Evolutionary conservation across 2,329 filamentous ascomycete species (phyloP), one percentile per base, ranked within the genome.

Genomic region (Aspergillus brunneoviolaceus): DNA sequence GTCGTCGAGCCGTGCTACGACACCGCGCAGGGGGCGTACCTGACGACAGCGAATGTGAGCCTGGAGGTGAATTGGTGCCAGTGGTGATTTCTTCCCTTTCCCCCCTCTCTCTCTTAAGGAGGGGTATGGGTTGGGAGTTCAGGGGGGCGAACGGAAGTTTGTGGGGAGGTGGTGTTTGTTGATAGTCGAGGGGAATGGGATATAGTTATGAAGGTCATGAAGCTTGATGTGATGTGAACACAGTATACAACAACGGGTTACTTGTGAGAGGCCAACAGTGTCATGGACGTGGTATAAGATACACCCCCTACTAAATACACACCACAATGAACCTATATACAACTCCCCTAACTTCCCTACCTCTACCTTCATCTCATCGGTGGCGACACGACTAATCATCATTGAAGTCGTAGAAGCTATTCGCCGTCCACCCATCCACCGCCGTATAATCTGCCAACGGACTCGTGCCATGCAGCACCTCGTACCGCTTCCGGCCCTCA

Each of bases 391-490:
- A 7, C 35, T 60, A 56, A 23, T 62, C 61, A 27, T 51, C 49
- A 35, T 69, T 69, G 29, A 59, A 69, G 60, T 71, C 69, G 55
- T 65, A 63, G 14, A 69, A 69, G 57, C 68, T 72, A 42, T 66
- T 63, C n/a, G 59, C 66, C 16, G 60, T 63, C 70, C 70, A 72
- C 10, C 69, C 69, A 58, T 71, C 71, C 14, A 69, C 60, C 31
- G 59, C 61, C 19, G 59, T 69, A 49, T 72, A 72, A 58, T 71
- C 66, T 6, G 64, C 65, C 39, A 68, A 58, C 1, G 67, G 68
- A 14, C 69, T 65, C 12, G 68, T 70, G 1, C 69, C 69, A 54
- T 70, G 67, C 49, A 72, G 51, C 5, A 51, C 58, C 49, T 65
- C 63, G 45, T 71, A 72, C 35, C 70, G 65, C 49, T 56, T 65